These are phyloP conservation scores for Syzygium oleosum DNA, from an alignment of 345 rosid species.

Conservation along the genomic window DNA sequence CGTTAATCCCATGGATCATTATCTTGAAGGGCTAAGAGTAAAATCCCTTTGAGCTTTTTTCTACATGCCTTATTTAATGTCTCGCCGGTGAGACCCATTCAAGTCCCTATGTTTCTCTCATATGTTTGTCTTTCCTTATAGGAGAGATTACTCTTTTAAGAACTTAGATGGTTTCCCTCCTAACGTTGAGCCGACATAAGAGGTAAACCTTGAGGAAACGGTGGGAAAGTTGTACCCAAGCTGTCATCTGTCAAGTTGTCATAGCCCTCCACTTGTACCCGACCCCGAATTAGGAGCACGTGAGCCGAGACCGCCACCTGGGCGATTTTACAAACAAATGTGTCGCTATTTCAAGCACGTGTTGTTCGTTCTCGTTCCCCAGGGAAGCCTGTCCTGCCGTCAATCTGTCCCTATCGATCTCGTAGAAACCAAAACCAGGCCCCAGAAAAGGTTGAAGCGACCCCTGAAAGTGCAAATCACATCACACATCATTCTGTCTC, in stretches of 20 bases:
- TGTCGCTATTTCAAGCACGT: background rate
- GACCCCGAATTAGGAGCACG: background rate
- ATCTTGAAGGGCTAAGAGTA: too few species aligned
- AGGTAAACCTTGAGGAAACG: background rate
- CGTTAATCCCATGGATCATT: too few species aligned
- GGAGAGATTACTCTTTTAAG: too few species aligned
- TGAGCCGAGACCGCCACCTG: background rate
- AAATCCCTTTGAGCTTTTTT: too few species aligned
- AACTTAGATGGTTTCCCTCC: background rate
- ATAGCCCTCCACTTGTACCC: background rate
- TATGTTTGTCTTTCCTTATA: too few species aligned
- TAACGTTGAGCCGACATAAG: background rate
- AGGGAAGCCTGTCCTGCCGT: fast-evolving
- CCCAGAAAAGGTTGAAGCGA: too few species aligned
- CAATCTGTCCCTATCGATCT: background rate
- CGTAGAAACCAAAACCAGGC: background rate
- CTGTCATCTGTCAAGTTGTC: background rate
- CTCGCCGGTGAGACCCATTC: too few species aligned
- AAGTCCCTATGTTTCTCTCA: too few species aligned
- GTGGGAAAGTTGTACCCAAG: background rate
- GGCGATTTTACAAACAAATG: background rate
- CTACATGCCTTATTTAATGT: too few species aligned
- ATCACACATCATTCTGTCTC: background rate
- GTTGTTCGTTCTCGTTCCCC: background rate
- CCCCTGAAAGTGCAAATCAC: background rate